Base-by-base conservation (phyloP, 2,329 filamentous ascomycete species). In the Epichloe sylvatica region DNA sequence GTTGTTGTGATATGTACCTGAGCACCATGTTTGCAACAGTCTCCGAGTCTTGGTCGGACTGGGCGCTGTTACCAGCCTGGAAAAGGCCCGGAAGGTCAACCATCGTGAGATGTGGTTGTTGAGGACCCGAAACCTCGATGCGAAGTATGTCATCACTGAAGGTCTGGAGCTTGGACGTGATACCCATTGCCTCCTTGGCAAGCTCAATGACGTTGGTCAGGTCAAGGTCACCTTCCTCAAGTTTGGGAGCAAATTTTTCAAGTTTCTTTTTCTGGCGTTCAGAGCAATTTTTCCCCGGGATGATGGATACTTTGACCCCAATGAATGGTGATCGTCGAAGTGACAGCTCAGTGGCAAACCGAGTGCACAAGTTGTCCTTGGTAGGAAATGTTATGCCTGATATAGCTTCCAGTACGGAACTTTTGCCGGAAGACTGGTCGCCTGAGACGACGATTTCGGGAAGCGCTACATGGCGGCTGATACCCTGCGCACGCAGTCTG, bases 341-440 rank as follows among this genome's bases (percentile, higher is more conserved):
- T 15, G 79, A 68, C 19, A 83, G 64, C 59, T 84, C 77, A 0
- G 78, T 84, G 0, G 79, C 73, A 53, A 83, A 83, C 0, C 76
- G 70, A 0, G 80, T 83, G 60, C 79, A 83, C 0, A 81, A 58
- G 34, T 70, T 75, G 46, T 76, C 74, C 25, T 77, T 76, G 17
- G 69, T 65, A 0, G 79, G 79, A 53, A 84, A 84, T 0, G 71
- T 68, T 1, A 84, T 69, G 5, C 76, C 71, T 0, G 79, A 80
- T 39, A 84, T 77, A 1, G 77, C 80, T 55, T 84, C 77, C 0
- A 84, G 70, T 0, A 83, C 77, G 0, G 78, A 82, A 49, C 76
- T 81, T 59, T 84, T 84, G 4, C 79, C 80, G 1, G 74, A 72
- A 0, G 74, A 79, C 55, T 82, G 77, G 51, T 81, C 74, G 3